These are phyloP conservation scores for Solanum peruvianum DNA, from an alignment of 257 asterid species.

Conservation along the genomic window DNA sequence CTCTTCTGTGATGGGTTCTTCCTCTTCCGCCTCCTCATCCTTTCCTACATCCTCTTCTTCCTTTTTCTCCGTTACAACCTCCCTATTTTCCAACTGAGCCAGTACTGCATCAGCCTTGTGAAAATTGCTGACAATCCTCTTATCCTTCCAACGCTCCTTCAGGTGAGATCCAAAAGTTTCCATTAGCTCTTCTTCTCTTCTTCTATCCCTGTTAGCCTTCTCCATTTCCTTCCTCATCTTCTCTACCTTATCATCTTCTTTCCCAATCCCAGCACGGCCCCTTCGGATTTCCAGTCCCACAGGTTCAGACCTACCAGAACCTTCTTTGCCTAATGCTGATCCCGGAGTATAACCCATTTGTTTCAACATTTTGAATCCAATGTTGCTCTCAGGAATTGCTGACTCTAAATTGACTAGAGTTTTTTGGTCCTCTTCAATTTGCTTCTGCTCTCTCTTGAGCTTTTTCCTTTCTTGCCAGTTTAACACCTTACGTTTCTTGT, in stretches of 20 bases:
- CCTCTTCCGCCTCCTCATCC: slow-evolving; percentile 39
- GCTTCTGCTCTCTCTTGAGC: slow-evolving; percentile 52
- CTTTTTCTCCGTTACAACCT: slow-evolving; percentile 46
- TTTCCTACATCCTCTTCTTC: slow-evolving; percentile 39
- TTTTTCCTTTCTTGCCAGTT: slow-evolving; percentile 59
- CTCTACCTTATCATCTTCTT: slow-evolving; percentile 55
- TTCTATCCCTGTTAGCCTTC: slow-evolving; percentile 31
- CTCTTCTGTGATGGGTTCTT: slow-evolving; percentile 68
- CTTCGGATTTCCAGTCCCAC: slow-evolving; percentile 70
- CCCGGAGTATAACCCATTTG: slow-evolving; percentile 98
- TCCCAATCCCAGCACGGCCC: slow-evolving; percentile 84
- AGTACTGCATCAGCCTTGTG: slow-evolving; percentile 77
- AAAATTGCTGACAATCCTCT: slow-evolving; percentile 53
- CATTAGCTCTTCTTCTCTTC: slow-evolving; percentile 47
- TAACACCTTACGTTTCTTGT: slow-evolving; percentile 38
- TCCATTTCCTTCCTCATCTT: slow-evolving; percentile 52
- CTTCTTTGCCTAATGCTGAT: slow-evolving; percentile 77
- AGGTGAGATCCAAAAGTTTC: slow-evolving; percentile 65
- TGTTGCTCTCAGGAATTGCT: slow-evolving; percentile 83
- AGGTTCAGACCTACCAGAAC: slow-evolving; percentile 72
- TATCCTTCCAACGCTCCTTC: slow-evolving; percentile 76
- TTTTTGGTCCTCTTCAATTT: slow-evolving; percentile 59
- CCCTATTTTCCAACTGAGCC: slow-evolving; percentile 86
- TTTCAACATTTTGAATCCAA: slow-evolving; percentile 84
- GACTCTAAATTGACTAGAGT: slow-evolving; percentile 54